Evolutionary conservation across 1,139 yeast genomes (phyloP).

Genomic region (Pichia sp.): DNA sequence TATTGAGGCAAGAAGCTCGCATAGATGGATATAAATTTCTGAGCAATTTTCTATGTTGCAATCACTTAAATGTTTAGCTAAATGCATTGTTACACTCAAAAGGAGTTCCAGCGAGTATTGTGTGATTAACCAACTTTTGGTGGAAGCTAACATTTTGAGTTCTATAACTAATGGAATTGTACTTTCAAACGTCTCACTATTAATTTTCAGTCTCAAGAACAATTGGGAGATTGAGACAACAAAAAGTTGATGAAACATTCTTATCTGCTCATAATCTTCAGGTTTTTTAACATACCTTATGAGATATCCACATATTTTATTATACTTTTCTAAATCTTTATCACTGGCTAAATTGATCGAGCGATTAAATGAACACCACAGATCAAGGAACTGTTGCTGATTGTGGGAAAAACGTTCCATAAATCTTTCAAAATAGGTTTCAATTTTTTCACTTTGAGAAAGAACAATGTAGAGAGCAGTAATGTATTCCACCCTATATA

Average conservation of each 20-base stretch:
- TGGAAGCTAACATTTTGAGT: slow-evolving; percentile 39
- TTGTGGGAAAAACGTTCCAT: slow-evolving; percentile 1
- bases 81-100: slow-evolving; percentile 32
- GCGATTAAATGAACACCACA: slow-evolving; percentile 14
- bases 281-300: slow-evolving; percentile 14
- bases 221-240: slow-evolving; percentile 3
- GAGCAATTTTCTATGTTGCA: not conserved
- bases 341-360: slow-evolving; percentile 6
- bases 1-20: slow-evolving; percentile 46
- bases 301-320: slow-evolving; percentile 13
- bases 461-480: slow-evolving; percentile 21
- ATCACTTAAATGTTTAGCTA: slow-evolving; percentile 16
- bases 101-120: slow-evolving; percentile 60
- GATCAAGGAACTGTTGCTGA: slow-evolving; percentile 1
- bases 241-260: slow-evolving; percentile 4
- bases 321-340: slow-evolving; percentile 6
- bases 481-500: slow-evolving; percentile 15
- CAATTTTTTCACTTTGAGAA: slow-evolving; percentile 1
- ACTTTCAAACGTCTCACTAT: too few species aligned
- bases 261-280: slow-evolving; percentile 2
- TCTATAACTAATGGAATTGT: too few species aligned
- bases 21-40: slow-evolving; percentile 29
- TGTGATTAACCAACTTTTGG: slow-evolving; percentile 52
- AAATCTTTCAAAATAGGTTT: slow-evolving; percentile 1
- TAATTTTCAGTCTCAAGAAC: too few species aligned